phyloP scores from a whole-genome alignment of 768 basidiomycete species.

The Strobilomyces dryophilus region DNA sequence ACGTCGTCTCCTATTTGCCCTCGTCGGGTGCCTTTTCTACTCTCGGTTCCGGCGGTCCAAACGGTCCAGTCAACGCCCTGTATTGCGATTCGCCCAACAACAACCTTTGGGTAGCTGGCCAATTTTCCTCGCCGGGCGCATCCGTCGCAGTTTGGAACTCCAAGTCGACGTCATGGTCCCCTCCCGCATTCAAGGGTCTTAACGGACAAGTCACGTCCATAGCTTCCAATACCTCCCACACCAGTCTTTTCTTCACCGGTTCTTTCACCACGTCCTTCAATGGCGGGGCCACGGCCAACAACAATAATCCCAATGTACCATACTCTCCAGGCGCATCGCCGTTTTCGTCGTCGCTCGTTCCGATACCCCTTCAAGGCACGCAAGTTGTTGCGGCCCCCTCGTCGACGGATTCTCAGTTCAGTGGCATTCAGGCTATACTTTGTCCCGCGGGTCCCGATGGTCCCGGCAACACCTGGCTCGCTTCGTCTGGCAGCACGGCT shows the following conservation, averaged over 20 bases:
- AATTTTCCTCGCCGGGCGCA: slow-evolving; percentile 61
- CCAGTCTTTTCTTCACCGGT: slow-evolving; percentile 83
- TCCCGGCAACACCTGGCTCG: slow-evolving; percentile 82
- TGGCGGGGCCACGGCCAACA: slow-evolving; percentile 48
- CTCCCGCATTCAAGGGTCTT: slow-evolving; percentile 79
- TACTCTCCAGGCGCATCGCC: slow-evolving; percentile 78
- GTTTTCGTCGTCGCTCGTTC: slow-evolving; percentile 87
- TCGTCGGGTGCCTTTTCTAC: slow-evolving; percentile 54
- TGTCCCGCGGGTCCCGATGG: slow-evolving; percentile 86
- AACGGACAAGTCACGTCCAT: slow-evolving; percentile 71
- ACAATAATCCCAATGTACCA: slow-evolving; percentile 83
- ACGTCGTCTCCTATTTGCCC: slow-evolving; percentile 73
- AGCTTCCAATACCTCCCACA: slow-evolving; percentile 61
- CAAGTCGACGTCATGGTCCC: slow-evolving; percentile 63
- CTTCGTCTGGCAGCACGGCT: slow-evolving; percentile 62
- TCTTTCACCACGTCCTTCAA: slow-evolving; percentile 77
- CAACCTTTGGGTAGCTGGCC: slow-evolving; percentile 78
- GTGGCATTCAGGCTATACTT: slow-evolving; percentile 63
- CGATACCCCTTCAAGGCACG: slow-evolving; percentile 64
- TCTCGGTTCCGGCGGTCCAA: slow-evolving; percentile 65
- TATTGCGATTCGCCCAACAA: slow-evolving; percentile 68
- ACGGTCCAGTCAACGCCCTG: slow-evolving; percentile 67
- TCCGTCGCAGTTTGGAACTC: slow-evolving; percentile 71
- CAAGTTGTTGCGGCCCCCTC: slow-evolving; percentile 58
- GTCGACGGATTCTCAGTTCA: slow-evolving; percentile 55